phyloP scores from a whole-genome alignment of 257 asterid genomes.

The Thymus mandschuricus region DNA sequence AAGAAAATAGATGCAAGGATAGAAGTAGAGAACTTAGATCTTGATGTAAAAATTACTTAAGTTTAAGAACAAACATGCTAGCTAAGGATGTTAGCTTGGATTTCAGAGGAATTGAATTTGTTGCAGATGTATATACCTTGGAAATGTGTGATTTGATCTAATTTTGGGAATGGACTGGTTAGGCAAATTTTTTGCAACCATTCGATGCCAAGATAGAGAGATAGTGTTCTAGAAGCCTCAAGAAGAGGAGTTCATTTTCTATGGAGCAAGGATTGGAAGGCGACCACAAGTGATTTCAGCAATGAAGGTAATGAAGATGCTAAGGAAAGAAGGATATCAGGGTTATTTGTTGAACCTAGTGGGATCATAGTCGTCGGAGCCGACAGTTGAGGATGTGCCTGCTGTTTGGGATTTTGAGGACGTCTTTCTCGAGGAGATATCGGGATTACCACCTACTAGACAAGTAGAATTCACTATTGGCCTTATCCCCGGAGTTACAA shows the following conservation, averaged over 20 bases:
- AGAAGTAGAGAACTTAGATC: too few relatives aligned
- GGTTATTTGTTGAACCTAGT: neutral
- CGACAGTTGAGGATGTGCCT: neutral
- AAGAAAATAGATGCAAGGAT: too few relatives aligned
- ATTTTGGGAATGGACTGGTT: neutral
- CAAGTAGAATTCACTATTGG: too few relatives aligned
- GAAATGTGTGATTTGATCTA: neutral
- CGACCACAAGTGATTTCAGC: neutral
- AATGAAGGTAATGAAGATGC: neutral
- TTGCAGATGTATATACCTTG: too few relatives aligned
- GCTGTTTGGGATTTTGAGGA: neutral
- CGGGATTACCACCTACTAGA: neutral
- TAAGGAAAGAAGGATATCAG: too few relatives aligned
- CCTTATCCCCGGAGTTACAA: too few relatives aligned
- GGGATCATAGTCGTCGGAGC: neutral
- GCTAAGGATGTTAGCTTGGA: too few relatives aligned
- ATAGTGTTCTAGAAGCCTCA: neutral
- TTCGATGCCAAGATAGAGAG: neutral
- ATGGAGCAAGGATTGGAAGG: neutral
- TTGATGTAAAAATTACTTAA: too few relatives aligned
- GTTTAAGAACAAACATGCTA: too few relatives aligned
- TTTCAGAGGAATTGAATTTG: too few relatives aligned
- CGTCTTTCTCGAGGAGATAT: neutral
- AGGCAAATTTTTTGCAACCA: neutral
- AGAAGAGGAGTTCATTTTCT: too few relatives aligned